Evolutionary conservation across 2,329 filamentous ascomycete genomes (phyloP).

Genomic region (Xenoacremonium recifei): DNA sequence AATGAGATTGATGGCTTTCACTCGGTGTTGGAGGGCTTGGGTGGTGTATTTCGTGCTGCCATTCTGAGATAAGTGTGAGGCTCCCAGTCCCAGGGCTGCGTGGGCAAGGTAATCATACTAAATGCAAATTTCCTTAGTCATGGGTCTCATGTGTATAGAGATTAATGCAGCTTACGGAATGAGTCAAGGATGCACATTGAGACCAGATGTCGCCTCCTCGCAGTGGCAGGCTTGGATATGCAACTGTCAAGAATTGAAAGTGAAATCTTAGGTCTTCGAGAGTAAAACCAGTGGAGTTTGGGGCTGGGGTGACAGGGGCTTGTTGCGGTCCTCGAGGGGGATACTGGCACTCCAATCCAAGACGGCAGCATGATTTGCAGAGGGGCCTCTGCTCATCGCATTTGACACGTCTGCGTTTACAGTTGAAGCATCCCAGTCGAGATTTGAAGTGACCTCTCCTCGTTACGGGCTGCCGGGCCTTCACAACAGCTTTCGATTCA

Average conservation of each 20-base stretch:
- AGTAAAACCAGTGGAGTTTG: constrained; percentile 27
- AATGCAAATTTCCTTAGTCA: background rate
- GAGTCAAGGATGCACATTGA: constrained; percentile 33
- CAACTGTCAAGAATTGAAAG: constrained; percentile 47
- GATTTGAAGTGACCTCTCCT: constrained; percentile 26
- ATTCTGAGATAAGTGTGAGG: constrained; percentile 33
- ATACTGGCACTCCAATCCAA: constrained; percentile 33
- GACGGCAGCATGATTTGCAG: constrained; percentile 30
- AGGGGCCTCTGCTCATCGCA: constrained; percentile 29
- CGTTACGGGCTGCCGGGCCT: background rate
- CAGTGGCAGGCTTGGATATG: constrained; percentile 37
- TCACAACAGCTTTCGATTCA: constrained; percentile 2
- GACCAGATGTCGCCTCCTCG: constrained; percentile 31
- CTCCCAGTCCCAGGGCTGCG: constrained; percentile 36
- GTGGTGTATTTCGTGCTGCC: constrained; percentile 24
- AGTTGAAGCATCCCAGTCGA: constrained; percentile 32
- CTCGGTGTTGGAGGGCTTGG: constrained; percentile 34
- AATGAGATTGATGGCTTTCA: constrained; percentile 34
- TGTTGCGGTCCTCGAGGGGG: constrained; percentile 19
- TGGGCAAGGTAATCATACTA: constrained; percentile 38
- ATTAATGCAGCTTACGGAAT: constrained; percentile 25
- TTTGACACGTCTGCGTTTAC: constrained; percentile 31
- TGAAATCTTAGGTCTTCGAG: constrained; percentile 48
- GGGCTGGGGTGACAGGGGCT: constrained; percentile 3
- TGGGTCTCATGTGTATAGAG: too few relatives aligned